Conservation (phyloP, 305 asterid species). For the Solanum hybrid region DNA sequence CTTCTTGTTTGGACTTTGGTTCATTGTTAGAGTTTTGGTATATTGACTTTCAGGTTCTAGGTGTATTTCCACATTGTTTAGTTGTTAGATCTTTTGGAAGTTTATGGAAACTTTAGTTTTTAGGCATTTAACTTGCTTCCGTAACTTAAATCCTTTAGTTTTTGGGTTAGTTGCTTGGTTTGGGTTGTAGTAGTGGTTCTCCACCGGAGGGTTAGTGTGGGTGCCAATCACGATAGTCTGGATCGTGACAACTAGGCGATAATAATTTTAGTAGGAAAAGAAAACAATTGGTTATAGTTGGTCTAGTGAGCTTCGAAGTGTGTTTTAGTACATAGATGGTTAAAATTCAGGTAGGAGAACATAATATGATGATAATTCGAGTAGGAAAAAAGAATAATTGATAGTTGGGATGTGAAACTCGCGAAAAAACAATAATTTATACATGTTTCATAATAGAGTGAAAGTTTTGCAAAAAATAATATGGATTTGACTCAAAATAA, state of each 20-base stretch:
- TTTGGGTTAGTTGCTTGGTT: no score
- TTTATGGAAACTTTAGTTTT: no score
- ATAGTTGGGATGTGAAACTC: fast-evolving
- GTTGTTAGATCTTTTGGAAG: no score
- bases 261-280: background rate
- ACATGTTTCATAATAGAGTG: background rate
- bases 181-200: no score
- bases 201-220: no score
- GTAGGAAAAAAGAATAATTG: background rate
- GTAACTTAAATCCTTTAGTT: no score
- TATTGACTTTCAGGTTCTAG: no score
- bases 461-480: background rate
- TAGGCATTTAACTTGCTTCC: no score
- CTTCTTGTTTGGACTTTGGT: no score
- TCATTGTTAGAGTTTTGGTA: no score
- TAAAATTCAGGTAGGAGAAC: background rate
- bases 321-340: background rate
- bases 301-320: background rate
- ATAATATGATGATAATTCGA: background rate
- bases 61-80: no score
- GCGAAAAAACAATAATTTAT: background rate
- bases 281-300: background rate
- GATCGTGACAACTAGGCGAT: background rate
- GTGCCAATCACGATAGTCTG: no score
- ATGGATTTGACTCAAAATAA: background rate